phyloP scores from a whole-genome alignment of 1,139 yeast genomes.

The Suhomyces choctaworum region DNA sequence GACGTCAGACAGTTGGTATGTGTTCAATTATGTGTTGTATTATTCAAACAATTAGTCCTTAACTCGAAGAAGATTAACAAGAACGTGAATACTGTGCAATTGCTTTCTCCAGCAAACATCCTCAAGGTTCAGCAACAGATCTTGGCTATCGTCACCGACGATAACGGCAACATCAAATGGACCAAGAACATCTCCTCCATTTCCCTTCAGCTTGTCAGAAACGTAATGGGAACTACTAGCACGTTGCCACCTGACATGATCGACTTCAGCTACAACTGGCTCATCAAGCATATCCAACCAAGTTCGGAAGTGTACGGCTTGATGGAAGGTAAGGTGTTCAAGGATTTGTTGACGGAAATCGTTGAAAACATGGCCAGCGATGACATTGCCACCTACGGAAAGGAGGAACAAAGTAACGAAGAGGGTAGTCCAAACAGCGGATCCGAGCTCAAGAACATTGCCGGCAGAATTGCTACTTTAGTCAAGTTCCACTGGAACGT shows the following conservation, averaged over 20 bases:
- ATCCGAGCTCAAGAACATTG: conserved; percentile 48
- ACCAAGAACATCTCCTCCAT: conserved; percentile 76
- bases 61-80: conserved; percentile 32
- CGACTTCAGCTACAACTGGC: conserved; percentile 76
- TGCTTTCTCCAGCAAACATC: conserved; percentile 31
- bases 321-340: conserved; percentile 69
- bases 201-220: conserved; percentile 68
- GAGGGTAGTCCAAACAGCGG: conserved; percentile 5
- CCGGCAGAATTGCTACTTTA: conserved; percentile 55
- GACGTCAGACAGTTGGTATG: conserved; percentile 86
- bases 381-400: conserved; percentile 2
- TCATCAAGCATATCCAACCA: conserved; percentile 83
- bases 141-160: conserved; percentile 78
- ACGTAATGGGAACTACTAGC: conserved; percentile 23
- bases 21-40: conserved; percentile 67
- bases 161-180: conserved; percentile 87
- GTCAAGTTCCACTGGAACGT: conserved; percentile 74
- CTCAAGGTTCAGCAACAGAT: conserved; percentile 55
- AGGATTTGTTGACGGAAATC: conserved; percentile 43
- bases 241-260: conserved; percentile 45
- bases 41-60: conserved; percentile 67
- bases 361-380: conserved; percentile 13
- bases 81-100: conserved; percentile 14
- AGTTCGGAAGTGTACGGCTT: conserved; percentile 75
- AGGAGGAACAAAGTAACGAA: conserved; percentile 5